phyloP scores from a whole-genome alignment of 106 monocot species.

The Xerophyta viscosa region DNA sequence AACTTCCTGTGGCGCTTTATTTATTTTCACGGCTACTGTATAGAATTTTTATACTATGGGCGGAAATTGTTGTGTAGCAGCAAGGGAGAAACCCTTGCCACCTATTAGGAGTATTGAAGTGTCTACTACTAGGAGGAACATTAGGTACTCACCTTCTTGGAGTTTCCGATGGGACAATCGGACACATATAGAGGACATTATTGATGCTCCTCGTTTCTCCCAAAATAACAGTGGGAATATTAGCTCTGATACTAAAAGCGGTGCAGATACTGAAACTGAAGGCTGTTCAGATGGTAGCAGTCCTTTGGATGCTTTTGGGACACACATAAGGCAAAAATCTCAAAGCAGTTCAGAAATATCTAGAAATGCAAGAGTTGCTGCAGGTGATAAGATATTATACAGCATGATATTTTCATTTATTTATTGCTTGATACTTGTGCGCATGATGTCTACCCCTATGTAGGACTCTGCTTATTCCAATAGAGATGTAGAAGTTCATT shows the following conservation, averaged over 20 bases:
- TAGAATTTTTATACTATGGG: conserved; percentile 54
- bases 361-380: conserved; percentile 15
- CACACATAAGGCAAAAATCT: conserved; percentile 24
- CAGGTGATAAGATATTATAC: conserved; percentile 17
- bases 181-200: conserved; percentile 87
- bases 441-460: no score
- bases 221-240: conserved; percentile 37
- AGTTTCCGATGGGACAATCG: conserved; percentile 89
- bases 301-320: conserved; percentile 17
- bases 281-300: conserved; percentile 34
- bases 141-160: conserved; percentile 89
- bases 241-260: no score
- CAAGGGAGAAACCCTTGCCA: conserved; percentile 37
- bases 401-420: not conserved
- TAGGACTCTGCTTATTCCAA: no score
- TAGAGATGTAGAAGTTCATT: no score
- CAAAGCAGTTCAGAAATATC: conserved; percentile 3
- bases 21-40: not conserved
- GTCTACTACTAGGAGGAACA: conserved; percentile 45
- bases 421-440: no score
- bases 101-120: conserved; percentile 22
- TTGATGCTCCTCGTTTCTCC: conserved; percentile 53
- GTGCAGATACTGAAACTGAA: conserved; percentile 56
- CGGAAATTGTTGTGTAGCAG: conserved; percentile 78
- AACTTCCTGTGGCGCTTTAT: not conserved